Conservation (phyloP, 2,329 filamentous ascomycete genomes). For the Sclerotiophoma versabilis region DNA sequence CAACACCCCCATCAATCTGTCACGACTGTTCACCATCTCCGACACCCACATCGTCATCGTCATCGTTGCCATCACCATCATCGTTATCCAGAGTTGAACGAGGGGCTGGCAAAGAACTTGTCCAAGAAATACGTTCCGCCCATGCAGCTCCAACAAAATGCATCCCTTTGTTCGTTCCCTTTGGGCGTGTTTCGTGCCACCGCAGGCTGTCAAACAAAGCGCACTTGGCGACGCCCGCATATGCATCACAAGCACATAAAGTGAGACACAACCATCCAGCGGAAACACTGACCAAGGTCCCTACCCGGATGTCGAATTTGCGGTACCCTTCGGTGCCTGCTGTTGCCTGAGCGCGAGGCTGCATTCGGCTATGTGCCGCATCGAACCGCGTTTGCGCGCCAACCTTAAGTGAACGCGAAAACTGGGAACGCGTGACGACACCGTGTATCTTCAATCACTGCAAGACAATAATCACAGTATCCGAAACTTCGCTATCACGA, state of each 20-base stretch:
- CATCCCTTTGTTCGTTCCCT: constrained; percentile 4
- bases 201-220: constrained; percentile 1
- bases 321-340: constrained; percentile 7
- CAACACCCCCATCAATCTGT: not conserved
- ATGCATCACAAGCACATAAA: not conserved
- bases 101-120: not conserved
- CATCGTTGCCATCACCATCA: not conserved
- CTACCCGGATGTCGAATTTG: not conserved
- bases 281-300: not conserved
- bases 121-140: not conserved
- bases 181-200: constrained; percentile 6
- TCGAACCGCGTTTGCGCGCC: constrained; percentile 7
- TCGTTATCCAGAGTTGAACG: not conserved
- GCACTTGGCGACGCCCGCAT: not conserved
- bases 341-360: constrained; percentile 9
- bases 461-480: not conserved
- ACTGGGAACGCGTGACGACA: constrained; percentile 11
- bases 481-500: not conserved
- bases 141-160: not conserved
- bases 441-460: not conserved
- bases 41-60: not conserved
- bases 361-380: constrained; percentile 8
- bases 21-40: not conserved
- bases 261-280: not conserved
- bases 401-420: not conserved